Base-by-base conservation (phyloP, 2,329 filamentous ascomycete genomes). In the Zelopaecilomyces penicillatus region DNA sequence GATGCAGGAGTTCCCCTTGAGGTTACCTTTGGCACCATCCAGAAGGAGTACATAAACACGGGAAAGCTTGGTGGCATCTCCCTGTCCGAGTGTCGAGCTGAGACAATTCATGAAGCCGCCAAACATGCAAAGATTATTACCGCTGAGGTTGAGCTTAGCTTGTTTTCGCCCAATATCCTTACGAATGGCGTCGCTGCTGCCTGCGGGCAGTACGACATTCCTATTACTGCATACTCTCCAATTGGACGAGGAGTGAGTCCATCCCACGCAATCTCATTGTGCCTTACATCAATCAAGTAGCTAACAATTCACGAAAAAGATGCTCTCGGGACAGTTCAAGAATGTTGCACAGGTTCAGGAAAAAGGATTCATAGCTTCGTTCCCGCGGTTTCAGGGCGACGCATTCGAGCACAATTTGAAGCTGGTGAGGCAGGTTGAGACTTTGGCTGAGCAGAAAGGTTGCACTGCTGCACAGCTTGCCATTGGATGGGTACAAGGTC, bases 381-480 rank as follows among this genome's bases (percentile, higher is more conserved):
- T 70, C 26, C 82, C 82, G 1, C 72, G 81, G 26, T 87, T 86
- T 64, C 71, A 77, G 49, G 67, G 71, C 2, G 81, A 74, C 8
- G 76, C 75, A 49, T 83, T 87, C 53, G 66, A 74, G 33, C 71
- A 74, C 57, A 88, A 87, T 60, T 54, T 86, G 6, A 62, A 78
- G 56, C 70, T 88, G 5, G 78, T 81, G 7, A 51, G 69, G 5
- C 68, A 77, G 45, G 62, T 87, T 9, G 65, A 79, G 56, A 65
- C 65, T 27, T 56, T 87, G 33, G 82, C 83, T 1, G 57, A 66
- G 52, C 68, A 70, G 53, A 86, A 83, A 64, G 71, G 71, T 1
- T 74, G 70, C 56, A 84, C 79, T 0, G 58, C 76, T 3, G 74
- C 74, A 1, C 83, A 88, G 62, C 67, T 88, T 19, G 83, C 83